These are phyloP conservation scores for Waitea zeae DNA, from an alignment of 1,284 basidiomycete species.

Conservation along the genomic window DNA sequence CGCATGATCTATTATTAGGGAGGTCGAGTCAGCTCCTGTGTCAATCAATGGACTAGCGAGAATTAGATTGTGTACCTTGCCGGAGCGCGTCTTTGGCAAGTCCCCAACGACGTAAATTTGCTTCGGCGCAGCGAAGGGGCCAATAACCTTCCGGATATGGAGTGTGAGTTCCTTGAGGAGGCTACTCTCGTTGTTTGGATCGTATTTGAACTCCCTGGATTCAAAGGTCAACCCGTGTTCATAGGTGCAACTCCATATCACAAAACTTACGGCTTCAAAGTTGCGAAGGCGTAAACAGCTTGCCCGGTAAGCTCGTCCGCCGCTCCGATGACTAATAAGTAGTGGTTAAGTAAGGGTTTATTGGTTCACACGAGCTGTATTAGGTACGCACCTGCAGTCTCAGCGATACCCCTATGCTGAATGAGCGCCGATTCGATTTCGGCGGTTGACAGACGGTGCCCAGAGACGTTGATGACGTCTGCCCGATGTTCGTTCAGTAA, in stretches of 20 bases:
- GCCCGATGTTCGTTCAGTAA: conserved; percentile 1
- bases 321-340: conserved; percentile 69
- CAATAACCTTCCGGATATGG: conserved; percentile 92
- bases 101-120: conserved; percentile 77
- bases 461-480: conserved; percentile 91
- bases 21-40: no score
- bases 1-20: conserved; percentile 88
- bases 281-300: conserved; percentile 77
- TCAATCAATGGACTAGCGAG: no score
- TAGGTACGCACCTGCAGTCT: conserved; percentile 54
- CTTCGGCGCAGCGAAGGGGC: conserved; percentile 92
- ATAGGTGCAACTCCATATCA: background rate
- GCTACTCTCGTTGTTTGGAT: conserved; percentile 46
- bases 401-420: conserved; percentile 86
- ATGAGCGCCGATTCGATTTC: conserved; percentile 97
- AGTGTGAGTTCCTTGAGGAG: conserved; percentile 82
- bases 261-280: conserved; percentile 38
- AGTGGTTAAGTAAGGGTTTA: conserved; percentile 1
- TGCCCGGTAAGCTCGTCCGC: conserved; percentile 81
- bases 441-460: conserved; percentile 91
- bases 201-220: conserved; percentile 74
- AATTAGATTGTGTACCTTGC: conserved; percentile 47
- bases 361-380: background rate
- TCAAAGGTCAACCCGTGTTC: conserved; percentile 23
- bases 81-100: conserved; percentile 93